Percentiles rank a stretch among this genome's conserved stretches.
Conservation (phyloP, 2,329 filamentous ascomycete species). For the Cercospora sojina region DNA sequence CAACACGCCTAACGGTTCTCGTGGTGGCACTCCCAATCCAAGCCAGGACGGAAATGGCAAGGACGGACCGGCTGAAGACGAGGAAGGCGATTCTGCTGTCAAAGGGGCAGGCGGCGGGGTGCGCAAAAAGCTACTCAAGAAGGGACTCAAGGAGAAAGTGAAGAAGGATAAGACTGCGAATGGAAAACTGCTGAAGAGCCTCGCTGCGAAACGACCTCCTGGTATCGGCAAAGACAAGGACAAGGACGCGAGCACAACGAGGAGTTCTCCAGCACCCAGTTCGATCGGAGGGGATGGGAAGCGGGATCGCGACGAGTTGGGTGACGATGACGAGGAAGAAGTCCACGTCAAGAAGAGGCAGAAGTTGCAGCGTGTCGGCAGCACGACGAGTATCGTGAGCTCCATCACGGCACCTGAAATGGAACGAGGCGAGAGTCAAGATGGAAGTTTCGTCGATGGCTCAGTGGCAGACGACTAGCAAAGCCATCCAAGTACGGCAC, state of each 20-base stretch:
- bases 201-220: constrained; percentile 30
- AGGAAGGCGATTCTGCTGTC: constrained; percentile 33
- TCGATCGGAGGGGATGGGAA: constrained; percentile 32
- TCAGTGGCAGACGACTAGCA: constrained; percentile 33
- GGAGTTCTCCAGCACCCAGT: constrained; percentile 27
- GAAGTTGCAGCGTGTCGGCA: constrained; percentile 39
- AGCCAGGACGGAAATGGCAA: constrained; percentile 30
- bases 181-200: constrained; percentile 36
- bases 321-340: constrained; percentile 37
- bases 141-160: constrained; percentile 45
- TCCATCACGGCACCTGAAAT: constrained; percentile 31
- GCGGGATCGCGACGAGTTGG: constrained; percentile 38
- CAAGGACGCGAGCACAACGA: constrained; percentile 13
- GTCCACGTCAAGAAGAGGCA: constrained; percentile 40
- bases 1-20: constrained; percentile 35
- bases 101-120: constrained; percentile 34
- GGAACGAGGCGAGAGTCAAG: constrained; percentile 37
- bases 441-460: constrained; percentile 40
- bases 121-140: constrained; percentile 41
- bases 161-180: constrained; percentile 44
- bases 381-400: constrained; percentile 36
- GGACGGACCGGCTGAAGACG: constrained; percentile 30
- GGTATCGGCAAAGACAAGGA: constrained; percentile 8
- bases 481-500: background rate
- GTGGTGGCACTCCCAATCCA: constrained; percentile 38